These are phyloP conservation scores for Metschnikowia borealis DNA, from an alignment of 805 yeast genomes.

Conservation along the genomic window DNA sequence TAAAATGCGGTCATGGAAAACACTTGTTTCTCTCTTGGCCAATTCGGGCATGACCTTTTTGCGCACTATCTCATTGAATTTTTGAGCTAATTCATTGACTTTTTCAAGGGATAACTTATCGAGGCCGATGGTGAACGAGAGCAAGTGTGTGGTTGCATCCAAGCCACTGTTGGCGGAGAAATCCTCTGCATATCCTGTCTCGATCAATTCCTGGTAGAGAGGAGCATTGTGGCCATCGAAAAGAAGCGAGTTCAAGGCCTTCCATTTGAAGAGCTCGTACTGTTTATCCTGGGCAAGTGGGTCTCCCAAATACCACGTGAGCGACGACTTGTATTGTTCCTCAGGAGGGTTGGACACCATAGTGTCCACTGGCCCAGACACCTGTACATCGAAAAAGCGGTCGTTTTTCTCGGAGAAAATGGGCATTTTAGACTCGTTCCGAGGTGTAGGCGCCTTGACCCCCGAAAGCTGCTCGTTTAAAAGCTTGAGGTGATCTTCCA, in stretches of 20 bases:
- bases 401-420: constrained; percentile 29
- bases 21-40: constrained; percentile 16
- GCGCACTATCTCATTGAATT: constrained; percentile 45
- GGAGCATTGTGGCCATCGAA: constrained; percentile 93
- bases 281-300: constrained; percentile 51
- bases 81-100: constrained; percentile 45
- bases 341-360: constrained; percentile 53
- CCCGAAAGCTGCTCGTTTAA: constrained; percentile 47
- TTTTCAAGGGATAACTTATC: constrained; percentile 60
- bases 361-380: constrained; percentile 73
- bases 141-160: constrained; percentile 72
- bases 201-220: constrained; percentile 80
- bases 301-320: constrained; percentile 84
- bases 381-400: constrained; percentile 18
- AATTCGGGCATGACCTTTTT: constrained; percentile 36
- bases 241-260: constrained; percentile 63
- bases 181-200: constrained; percentile 79
- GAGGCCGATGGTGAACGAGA: constrained; percentile 79
- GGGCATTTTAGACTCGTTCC: constrained; percentile 41
- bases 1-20: constrained; percentile 49
- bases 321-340: constrained; percentile 71
- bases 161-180: constrained; percentile 84
- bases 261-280: constrained; percentile 69
- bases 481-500: constrained; percentile 55
- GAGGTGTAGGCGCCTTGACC: constrained; percentile 48